phyloP scores from a whole-genome alignment of 352 stramenopile species.

The Phytophthora chlamydospora region DNA sequence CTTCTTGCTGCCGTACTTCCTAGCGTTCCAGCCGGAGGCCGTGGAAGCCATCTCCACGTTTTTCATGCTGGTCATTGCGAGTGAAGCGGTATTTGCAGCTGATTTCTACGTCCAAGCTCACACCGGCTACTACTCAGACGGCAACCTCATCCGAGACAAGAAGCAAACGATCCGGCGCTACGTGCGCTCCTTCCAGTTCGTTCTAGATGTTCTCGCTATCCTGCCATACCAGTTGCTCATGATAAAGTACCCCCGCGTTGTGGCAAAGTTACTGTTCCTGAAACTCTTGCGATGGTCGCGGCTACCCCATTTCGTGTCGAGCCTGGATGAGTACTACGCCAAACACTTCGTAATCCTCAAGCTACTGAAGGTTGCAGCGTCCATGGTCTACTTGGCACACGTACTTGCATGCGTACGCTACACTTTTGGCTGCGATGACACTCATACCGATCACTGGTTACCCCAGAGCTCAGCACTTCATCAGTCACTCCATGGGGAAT shows the following conservation, averaged over 20 bases:
- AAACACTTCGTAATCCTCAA: slow-evolving; percentile 57
- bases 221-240: slow-evolving; percentile 23
- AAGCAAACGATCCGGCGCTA: slow-evolving; percentile 48
- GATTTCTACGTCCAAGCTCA: slow-evolving; percentile 60
- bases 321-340: slow-evolving; percentile 60
- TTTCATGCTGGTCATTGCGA: slow-evolving; percentile 32
- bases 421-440: slow-evolving; percentile 46
- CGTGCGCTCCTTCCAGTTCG: slow-evolving; percentile 45
- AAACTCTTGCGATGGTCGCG: slow-evolving; percentile 50
- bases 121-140: slow-evolving; percentile 60
- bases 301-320: slow-evolving; percentile 48
- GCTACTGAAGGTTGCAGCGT: slow-evolving; percentile 45
- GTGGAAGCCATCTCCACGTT: slow-evolving; percentile 24
- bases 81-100: slow-evolving; percentile 51
- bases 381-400: slow-evolving; percentile 56
- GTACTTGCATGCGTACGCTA: slow-evolving; percentile 56
- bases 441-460: slow-evolving; percentile 57
- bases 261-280: slow-evolving; percentile 32
- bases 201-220: slow-evolving; percentile 51
- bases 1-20: slow-evolving; percentile 56
- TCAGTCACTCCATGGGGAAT: slow-evolving; percentile 25
- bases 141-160: slow-evolving; percentile 51
- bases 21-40: slow-evolving; percentile 39
- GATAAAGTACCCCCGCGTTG: slow-evolving; percentile 5
- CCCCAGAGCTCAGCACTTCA: slow-evolving; percentile 20